phyloP scores from a whole-genome alignment of 768 basidiomycete genomes.

The Lyophyllum semitale region DNA sequence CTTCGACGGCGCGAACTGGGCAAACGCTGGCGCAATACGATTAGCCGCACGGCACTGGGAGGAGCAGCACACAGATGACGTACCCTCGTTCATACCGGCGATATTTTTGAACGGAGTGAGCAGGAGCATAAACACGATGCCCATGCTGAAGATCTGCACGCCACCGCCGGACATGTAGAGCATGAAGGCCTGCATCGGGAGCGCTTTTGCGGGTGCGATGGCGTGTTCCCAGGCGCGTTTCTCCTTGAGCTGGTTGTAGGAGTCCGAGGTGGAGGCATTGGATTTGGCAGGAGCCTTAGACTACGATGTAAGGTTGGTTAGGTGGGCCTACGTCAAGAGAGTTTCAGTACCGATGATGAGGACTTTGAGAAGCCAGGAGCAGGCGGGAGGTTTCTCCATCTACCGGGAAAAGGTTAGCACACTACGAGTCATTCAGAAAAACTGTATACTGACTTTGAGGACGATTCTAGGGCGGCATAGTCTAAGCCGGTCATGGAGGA shows the following conservation, averaged over 20 bases:
- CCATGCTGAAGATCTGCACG: conserved; percentile 96
- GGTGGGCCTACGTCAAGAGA: conserved; percentile 15
- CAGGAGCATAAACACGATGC: conserved; percentile 92
- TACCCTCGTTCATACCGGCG: conserved; percentile 76
- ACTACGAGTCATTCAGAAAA: background rate
- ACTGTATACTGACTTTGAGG: conserved; percentile 32
- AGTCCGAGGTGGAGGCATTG: conserved; percentile 36
- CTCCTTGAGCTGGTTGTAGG: conserved; percentile 70
- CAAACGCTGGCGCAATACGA: conserved; percentile 54
- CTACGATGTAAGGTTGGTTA: conserved; percentile 29
- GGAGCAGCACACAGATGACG: conserved; percentile 24
- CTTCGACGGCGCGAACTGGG: conserved; percentile 70
- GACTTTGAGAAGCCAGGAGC: conserved; percentile 69
- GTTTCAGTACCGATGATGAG: conserved; percentile 24
- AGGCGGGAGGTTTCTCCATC: conserved; percentile 65
- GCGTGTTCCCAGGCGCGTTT: conserved; percentile 88
- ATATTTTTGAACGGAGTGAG: conserved; percentile 85
- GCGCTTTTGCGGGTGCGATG: conserved; percentile 79
- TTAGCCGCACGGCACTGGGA: background rate
- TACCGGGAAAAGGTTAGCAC: conserved; percentile 20
- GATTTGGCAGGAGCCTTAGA: conserved; percentile 40
- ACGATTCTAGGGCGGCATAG: conserved; percentile 41
- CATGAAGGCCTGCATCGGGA: conserved; percentile 99
- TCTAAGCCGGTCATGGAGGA: conserved; percentile 25
- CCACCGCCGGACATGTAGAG: conserved; percentile 97